These are phyloP conservation scores for Monascus purpureus DNA, from an alignment of 495 filamentous ascomycete species.

Conservation along the genomic window DNA sequence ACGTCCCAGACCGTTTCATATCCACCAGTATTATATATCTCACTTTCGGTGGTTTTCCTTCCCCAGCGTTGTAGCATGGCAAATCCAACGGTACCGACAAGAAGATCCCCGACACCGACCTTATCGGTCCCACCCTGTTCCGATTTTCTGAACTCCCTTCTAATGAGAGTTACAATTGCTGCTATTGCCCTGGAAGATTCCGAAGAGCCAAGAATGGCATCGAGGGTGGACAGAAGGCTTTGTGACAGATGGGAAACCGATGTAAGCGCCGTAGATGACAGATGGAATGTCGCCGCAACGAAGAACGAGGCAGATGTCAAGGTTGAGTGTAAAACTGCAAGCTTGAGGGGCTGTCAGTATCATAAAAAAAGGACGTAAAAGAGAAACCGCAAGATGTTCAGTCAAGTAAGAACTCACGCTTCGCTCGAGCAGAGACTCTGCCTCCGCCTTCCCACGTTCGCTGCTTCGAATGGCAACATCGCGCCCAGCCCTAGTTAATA, in stretches of 20 bases:
- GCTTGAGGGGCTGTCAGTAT: slow-evolving; percentile 8
- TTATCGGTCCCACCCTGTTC: slow-evolving; percentile 45
- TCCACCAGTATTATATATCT: slow-evolving; percentile 33
- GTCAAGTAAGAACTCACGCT: slow-evolving; percentile 25
- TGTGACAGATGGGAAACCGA: slow-evolving; percentile 50
- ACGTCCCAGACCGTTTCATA: slow-evolving; percentile 68
- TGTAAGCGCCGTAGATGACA: slow-evolving; percentile 48
- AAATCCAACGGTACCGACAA: slow-evolving; percentile 54
- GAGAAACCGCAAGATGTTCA: background rate
- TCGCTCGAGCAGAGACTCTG: slow-evolving; percentile 46
- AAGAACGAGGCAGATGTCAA: slow-evolving; percentile 52
- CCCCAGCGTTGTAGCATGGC: slow-evolving; percentile 60
- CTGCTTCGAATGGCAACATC: slow-evolving; percentile 45
- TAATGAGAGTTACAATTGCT: slow-evolving; percentile 59
- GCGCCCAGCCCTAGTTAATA: slow-evolving; percentile 52
- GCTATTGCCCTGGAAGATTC: slow-evolving; percentile 71
- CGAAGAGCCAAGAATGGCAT: slow-evolving; percentile 63
- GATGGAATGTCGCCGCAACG: slow-evolving; percentile 56
- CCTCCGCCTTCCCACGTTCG: slow-evolving; percentile 43
- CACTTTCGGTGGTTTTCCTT: slow-evolving; percentile 41
- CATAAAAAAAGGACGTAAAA: background rate
- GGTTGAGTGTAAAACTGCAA: slow-evolving; percentile 47
- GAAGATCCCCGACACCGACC: slow-evolving; percentile 50
- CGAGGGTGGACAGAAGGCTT: slow-evolving; percentile 49
- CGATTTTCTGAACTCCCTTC: slow-evolving; percentile 55